Evolutionary conservation across 2,329 filamentous ascomycete genomes (phyloP).

Genomic region (Zalaria sp.): DNA sequence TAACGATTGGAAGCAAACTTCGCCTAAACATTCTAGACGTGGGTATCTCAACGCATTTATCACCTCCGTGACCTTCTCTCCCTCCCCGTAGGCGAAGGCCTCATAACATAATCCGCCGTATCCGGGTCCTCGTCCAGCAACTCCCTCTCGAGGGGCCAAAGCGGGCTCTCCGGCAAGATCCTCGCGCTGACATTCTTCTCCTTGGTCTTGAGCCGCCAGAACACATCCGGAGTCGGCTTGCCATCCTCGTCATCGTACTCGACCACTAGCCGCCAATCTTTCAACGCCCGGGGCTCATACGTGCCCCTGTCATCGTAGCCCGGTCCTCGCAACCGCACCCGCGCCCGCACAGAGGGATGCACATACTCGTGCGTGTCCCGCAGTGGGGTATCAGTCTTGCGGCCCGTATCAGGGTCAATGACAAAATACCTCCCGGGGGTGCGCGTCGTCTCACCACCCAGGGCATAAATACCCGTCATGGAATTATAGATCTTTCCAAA

Average conservation of each 20-base stretch:
- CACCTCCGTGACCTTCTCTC: too few relatives aligned
- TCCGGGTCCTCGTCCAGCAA: constrained; percentile 25
- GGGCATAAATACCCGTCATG: constrained; percentile 29
- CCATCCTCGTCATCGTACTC: constrained; percentile 23
- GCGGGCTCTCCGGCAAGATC: constrained; percentile 28
- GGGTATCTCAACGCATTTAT: too few relatives aligned
- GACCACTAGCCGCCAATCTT: constrained; percentile 33
- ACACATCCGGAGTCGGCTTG: constrained; percentile 23
- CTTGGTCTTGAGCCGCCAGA: constrained; percentile 25
- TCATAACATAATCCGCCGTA: constrained; percentile 25
- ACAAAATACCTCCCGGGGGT: constrained; percentile 34
- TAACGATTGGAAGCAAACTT: too few relatives aligned
- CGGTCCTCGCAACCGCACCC: constrained; percentile 30
- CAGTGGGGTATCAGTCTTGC: constrained; percentile 27
- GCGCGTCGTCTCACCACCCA: constrained; percentile 30
- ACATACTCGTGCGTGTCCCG: constrained; percentile 38
- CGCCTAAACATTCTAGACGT: too few relatives aligned
- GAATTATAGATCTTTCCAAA: constrained; percentile 34
- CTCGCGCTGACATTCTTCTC: constrained; percentile 22
- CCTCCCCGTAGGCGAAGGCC: constrained; percentile 6
- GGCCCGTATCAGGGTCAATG: constrained; percentile 29
- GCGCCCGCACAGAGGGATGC: constrained; percentile 33
- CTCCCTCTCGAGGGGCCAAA: constrained; percentile 30
- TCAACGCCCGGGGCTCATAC: constrained; percentile 30
- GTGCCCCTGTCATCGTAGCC: constrained; percentile 28